These are phyloP conservation scores for Monosporozyma siamensis DNA, from an alignment of 805 yeast species.

Conservation along the genomic window DNA sequence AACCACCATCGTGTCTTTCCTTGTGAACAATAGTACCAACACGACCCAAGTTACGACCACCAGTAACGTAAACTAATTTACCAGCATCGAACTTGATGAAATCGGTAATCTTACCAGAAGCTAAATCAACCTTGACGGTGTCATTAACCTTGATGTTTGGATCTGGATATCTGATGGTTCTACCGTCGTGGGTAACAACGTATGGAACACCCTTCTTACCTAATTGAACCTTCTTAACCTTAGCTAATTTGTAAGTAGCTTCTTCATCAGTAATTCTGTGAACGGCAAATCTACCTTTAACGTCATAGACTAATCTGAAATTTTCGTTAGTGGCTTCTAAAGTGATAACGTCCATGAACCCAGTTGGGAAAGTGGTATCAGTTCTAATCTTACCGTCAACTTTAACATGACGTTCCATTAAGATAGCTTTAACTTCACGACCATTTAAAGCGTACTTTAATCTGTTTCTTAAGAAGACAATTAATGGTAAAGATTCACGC, in stretches of 20 bases:
- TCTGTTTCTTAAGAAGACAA: conserved; percentile 96
- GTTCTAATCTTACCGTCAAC: conserved; percentile 99
- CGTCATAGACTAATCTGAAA: conserved; percentile 98
- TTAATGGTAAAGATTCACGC: conserved; percentile 95
- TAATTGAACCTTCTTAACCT: conserved; percentile 95
- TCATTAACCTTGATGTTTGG: conserved; percentile 95
- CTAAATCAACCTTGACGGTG: conserved; percentile 94
- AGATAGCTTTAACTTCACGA: conserved; percentile 96
- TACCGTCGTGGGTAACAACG: conserved; percentile 99
- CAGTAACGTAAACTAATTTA: conserved; percentile 84
- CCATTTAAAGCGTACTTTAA: conserved; percentile 98
- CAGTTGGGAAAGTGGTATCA: conserved; percentile 97
- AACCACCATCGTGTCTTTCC: conserved; percentile 97
- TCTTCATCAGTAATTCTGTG: conserved; percentile 99
- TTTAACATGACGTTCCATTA: conserved; percentile 96
- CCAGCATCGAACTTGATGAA: conserved; percentile 90
- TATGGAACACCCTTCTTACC: conserved; percentile 98
- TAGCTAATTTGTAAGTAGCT: conserved; percentile 95
- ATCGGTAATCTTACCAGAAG: conserved; percentile 87
- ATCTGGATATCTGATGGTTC: conserved; percentile 99
- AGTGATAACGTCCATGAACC: conserved; percentile 98
- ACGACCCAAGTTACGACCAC: conserved; percentile 98
- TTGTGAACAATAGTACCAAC: conserved; percentile 93
- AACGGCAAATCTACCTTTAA: conserved; percentile 98
- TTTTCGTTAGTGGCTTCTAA: conserved; percentile 98